phyloP scores from a whole-genome alignment of 1,284 basidiomycete genomes.

The Cryptococcus sp. region DNA sequence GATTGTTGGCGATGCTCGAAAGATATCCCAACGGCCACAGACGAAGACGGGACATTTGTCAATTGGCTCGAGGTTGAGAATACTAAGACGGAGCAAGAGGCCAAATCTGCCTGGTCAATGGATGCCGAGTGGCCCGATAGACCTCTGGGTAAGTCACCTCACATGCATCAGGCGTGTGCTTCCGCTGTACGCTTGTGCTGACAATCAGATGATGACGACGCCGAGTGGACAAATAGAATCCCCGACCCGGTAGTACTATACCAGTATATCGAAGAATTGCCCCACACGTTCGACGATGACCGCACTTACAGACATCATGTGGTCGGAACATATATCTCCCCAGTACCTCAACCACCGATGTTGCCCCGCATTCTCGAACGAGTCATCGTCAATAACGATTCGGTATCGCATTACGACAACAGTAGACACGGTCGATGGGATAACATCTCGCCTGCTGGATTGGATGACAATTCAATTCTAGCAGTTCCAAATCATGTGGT shows the following conservation, averaged over 20 bases:
- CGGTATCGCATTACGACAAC: conserved; percentile 37
- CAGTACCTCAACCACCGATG: conserved; percentile 71
- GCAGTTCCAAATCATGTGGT: conserved; percentile 94
- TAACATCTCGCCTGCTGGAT: conserved; percentile 27
- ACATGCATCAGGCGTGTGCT: not conserved
- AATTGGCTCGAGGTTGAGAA: conserved; percentile 73
- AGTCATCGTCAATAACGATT: conserved; percentile 75
- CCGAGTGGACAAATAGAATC: conserved; percentile 67
- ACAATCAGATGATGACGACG: conserved; percentile 34
- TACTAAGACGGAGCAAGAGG: conserved; percentile 42
- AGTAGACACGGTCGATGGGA: conserved; percentile 21
- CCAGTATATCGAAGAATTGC: conserved; percentile 72
- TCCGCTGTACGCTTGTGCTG: not conserved
- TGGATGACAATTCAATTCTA: conserved; percentile 86
- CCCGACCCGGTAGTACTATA: conserved; percentile 70
- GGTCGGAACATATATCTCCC: conserved; percentile 47
- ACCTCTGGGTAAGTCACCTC: not conserved
- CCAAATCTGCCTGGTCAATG: conserved; percentile 45
- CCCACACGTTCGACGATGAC: conserved; percentile 55
- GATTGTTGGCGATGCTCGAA: conserved; percentile 71
- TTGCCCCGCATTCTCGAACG: conserved; percentile 90
- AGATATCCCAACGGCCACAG: conserved; percentile 84
- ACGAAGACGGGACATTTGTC: conserved; percentile 89
- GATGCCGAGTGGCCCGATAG: conserved; percentile 31
- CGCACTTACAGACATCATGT: conserved; percentile 30